Conservation (phyloP, 2,329 filamentous ascomycete species). For the Colletotrichum chlorophyti region DNA sequence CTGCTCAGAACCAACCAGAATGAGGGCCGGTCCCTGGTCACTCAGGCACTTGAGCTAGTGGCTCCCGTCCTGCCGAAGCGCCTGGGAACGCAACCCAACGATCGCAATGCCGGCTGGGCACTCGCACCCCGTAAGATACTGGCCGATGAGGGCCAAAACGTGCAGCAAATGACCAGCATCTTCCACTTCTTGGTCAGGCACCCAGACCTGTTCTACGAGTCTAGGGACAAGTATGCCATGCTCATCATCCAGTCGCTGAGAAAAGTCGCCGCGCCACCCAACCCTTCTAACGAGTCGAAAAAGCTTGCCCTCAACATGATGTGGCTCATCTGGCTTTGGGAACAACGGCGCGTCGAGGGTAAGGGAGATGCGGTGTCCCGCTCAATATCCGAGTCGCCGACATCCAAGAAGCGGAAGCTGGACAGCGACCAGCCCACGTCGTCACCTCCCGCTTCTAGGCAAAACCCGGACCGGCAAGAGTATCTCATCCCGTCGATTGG, state of each 20-base stretch:
- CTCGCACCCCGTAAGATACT: slow-evolving; percentile 89
- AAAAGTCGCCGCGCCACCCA: slow-evolving; percentile 85
- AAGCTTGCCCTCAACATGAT: slow-evolving; percentile 91
- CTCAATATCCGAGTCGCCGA: slow-evolving; percentile 72
- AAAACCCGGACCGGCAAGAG: slow-evolving; percentile 62
- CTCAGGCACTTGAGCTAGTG: slow-evolving; percentile 90
- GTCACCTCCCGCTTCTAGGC: slow-evolving; percentile 59
- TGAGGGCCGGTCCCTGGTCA: slow-evolving; percentile 89
- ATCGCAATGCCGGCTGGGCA: slow-evolving; percentile 85
- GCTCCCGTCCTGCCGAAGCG: slow-evolving; percentile 93
- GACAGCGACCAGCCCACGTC: slow-evolving; percentile 66
- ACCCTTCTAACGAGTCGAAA: slow-evolving; percentile 88
- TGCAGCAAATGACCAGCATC: slow-evolving; percentile 95
- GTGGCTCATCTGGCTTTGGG: slow-evolving; percentile 90
- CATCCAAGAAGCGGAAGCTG: slow-evolving; percentile 76
- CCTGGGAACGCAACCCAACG: slow-evolving; percentile 70
- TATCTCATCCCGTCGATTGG: slow-evolving; percentile 72
- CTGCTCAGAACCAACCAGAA: slow-evolving; percentile 93
- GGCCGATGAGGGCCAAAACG: slow-evolving; percentile 91
- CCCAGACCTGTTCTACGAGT: slow-evolving; percentile 92
- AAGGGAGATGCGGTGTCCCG: slow-evolving; percentile 47
- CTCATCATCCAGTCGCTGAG: slow-evolving; percentile 88
- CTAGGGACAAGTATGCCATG: slow-evolving; percentile 86
- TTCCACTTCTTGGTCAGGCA: slow-evolving; percentile 96
- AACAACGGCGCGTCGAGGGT: slow-evolving; percentile 79